Evolutionary conservation across 129 eudicot species (phyloP).

Genomic region (Helichrysum umbraculigerum): DNA sequence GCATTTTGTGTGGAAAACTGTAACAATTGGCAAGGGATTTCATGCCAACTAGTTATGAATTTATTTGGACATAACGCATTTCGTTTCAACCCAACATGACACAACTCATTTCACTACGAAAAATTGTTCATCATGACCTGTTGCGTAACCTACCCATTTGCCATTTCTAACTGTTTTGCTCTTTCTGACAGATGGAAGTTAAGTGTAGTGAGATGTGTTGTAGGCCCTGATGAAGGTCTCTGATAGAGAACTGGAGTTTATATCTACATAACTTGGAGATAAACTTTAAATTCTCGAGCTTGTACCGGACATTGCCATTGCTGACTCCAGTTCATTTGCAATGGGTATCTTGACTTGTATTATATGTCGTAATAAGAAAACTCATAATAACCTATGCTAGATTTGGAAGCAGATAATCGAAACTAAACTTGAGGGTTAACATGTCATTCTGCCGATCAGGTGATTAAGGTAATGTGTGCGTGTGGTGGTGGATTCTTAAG

Average conservation of each 20-base stretch:
- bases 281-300: neutral
- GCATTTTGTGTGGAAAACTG: neutral
- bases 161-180: neutral
- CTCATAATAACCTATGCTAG: neutral
- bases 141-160: slow-evolving; percentile 7
- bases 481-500: neutral
- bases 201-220: slow-evolving; percentile 53
- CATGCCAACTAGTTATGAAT: neutral
- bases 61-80: neutral
- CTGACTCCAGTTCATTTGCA: neutral
- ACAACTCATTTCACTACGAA: neutral
- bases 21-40: neutral
- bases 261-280: slow-evolving; percentile 12
- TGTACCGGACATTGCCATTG: neutral
- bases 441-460: neutral
- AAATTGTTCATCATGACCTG: neutral
- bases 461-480: neutral
- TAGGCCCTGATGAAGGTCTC: slow-evolving; percentile 51
- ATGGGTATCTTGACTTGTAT: neutral
- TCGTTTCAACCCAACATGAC: neutral
- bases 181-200: slow-evolving; percentile 47
- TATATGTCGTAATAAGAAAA: neutral
- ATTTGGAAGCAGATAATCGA: neutral
- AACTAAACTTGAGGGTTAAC: neutral
- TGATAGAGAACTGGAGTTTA: neutral